Evolutionary conservation across 805 yeast genomes (phyloP).

Genomic region (Saturnispora diversa): DNA sequence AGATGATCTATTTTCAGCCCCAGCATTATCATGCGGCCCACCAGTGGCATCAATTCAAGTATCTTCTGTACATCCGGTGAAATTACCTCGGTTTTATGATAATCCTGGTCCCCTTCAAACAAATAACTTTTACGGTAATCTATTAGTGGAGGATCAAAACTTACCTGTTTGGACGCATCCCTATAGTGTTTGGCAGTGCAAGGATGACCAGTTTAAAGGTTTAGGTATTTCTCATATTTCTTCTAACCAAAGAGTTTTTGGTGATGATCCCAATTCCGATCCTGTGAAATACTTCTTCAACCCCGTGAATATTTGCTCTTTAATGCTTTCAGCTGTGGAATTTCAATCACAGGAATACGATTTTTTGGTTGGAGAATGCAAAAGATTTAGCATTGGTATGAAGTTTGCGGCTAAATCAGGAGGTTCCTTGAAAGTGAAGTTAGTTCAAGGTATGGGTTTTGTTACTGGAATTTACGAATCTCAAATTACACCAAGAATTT

Average conservation of each 20-base stretch:
- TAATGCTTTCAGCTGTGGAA: constrained; percentile 42
- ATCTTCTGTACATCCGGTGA: constrained; percentile 64
- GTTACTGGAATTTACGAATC: constrained; percentile 55
- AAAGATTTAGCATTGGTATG: constrained; percentile 28
- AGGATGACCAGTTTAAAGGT: constrained; percentile 38
- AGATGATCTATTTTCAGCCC: constrained; percentile 17
- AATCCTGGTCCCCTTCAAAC: constrained; percentile 53
- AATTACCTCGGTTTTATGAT: constrained; percentile 43
- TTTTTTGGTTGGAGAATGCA: constrained; percentile 27
- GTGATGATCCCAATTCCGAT: constrained; percentile 47
- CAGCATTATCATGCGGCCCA: constrained; percentile 16
- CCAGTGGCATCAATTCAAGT: constrained; percentile 19
- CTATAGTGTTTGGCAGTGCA: constrained; percentile 61
- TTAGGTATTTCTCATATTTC: constrained; percentile 60
- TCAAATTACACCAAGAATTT: constrained; percentile 43
- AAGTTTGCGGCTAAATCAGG: constrained; percentile 30
- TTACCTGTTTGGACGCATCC: constrained; percentile 79
- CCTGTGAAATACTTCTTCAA: constrained; percentile 47
- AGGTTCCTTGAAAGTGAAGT: constrained; percentile 37
- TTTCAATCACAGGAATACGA: constrained; percentile 25
- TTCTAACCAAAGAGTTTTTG: constrained; percentile 55
- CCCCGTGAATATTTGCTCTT: constrained; percentile 60
- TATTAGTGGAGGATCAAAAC: constrained; percentile 57
- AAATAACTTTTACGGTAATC: constrained; percentile 70
- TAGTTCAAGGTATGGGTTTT: constrained; percentile 78